Percentiles rank a stretch among this genome's conserved stretches.
phyloP scores from a whole-genome alignment of 306 rosid species.

The Vachellia pachyceras region DNA sequence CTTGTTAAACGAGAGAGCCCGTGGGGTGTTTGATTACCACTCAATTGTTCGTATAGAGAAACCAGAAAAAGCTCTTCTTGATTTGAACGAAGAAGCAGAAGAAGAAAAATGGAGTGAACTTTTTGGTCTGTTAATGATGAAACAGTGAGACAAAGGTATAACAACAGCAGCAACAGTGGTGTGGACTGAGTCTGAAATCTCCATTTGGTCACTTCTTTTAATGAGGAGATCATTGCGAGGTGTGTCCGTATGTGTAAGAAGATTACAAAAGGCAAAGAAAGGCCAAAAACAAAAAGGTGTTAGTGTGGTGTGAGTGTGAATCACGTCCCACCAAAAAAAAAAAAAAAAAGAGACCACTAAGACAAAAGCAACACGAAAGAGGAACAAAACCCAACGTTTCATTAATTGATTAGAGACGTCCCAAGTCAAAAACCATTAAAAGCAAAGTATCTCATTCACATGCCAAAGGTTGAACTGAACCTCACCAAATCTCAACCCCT shows the following conservation, averaged over 20 bases:
- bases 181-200: constrained; percentile 42
- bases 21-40: constrained; percentile 48
- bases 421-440: constrained; percentile 51
- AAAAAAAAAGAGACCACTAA: constrained; percentile 41
- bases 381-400: background rate
- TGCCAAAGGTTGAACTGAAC: constrained; percentile 21
- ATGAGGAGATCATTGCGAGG: constrained; percentile 53
- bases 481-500: background rate
- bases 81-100: constrained; percentile 36
- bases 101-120: constrained; percentile 20
- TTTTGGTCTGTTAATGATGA: constrained; percentile 40
- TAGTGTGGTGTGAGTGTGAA: constrained; percentile 7
- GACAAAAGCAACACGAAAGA: constrained; percentile 19
- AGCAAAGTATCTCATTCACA: constrained; percentile 44
- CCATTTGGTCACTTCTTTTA: constrained; percentile 60
- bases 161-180: too few species aligned
- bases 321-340: constrained; percentile 35
- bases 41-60: constrained; percentile 47
- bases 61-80: constrained; percentile 13
- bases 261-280: constrained; percentile 27
- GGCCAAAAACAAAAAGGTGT: background rate
- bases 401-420: constrained; percentile 11
- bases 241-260: constrained; percentile 29
- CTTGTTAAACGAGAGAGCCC: background rate
- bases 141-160: constrained; percentile 5